phyloP scores from a whole-genome alignment of 2,329 filamentous ascomycete genomes.

The Aspergillus puulaauensis region DNA sequence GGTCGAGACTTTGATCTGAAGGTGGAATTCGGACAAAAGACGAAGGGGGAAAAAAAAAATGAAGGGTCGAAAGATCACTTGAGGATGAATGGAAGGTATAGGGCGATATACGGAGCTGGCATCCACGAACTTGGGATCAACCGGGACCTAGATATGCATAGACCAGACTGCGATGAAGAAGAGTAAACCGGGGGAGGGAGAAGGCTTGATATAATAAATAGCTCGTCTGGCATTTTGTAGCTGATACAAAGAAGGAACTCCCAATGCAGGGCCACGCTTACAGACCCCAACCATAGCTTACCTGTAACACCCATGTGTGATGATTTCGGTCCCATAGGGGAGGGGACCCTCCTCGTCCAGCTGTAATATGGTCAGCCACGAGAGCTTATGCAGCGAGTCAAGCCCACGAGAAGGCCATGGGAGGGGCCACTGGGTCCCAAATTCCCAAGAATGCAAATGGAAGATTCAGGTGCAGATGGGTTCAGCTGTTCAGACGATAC shows the following conservation, averaged over 20 bases:
- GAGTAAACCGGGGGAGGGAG: constrained; percentile 10
- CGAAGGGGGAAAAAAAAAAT: neutral
- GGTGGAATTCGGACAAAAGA: neutral
- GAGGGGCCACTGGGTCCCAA: constrained; percentile 16
- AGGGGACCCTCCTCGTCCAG: constrained; percentile 20
- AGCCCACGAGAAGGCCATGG: constrained; percentile 16
- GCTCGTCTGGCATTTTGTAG: constrained; percentile 2
- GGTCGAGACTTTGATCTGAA: neutral
- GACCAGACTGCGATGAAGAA: constrained; percentile 8
- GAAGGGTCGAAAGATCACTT: neutral
- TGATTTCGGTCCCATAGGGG: constrained; percentile 9
- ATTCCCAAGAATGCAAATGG: constrained; percentile 15
- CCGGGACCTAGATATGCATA: constrained; percentile 4
- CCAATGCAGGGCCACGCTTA: constrained; percentile 19
- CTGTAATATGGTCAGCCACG: constrained; percentile 25
- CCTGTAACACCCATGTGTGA: constrained; percentile 7
- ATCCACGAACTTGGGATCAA: neutral
- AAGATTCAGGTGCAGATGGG: constrained; percentile 17
- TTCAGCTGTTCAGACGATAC: constrained; percentile 24
- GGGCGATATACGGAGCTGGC: neutral
- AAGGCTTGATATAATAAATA: constrained; percentile 13
- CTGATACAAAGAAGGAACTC: constrained; percentile 11
- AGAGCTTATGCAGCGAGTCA: constrained; percentile 17
- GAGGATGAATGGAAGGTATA: neutral
- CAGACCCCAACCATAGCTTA: constrained; percentile 15